phyloP scores from a whole-genome alignment of 2,329 filamentous ascomycete genomes.

The Colletotrichum karsti region DNA sequence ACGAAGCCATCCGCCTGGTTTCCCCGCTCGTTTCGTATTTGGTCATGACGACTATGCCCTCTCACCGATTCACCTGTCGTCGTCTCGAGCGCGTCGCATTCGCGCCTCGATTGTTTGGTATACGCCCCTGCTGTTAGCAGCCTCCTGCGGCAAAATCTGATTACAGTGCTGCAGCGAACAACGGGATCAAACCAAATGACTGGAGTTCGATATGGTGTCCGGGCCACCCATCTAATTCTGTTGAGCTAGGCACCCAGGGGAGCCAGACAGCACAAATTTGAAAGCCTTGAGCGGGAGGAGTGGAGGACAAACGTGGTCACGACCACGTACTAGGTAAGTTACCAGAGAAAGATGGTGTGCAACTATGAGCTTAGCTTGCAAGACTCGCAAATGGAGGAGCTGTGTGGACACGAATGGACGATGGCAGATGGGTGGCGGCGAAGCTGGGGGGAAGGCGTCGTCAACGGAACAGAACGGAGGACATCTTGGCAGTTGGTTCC shows the following conservation, averaged over 20 bases:
- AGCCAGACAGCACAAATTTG: background rate
- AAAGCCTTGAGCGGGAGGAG: background rate
- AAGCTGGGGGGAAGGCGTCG: background rate
- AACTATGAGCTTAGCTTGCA: conserved; percentile 13
- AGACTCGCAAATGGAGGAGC: background rate
- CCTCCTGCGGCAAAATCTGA: background rate
- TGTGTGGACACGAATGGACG: background rate
- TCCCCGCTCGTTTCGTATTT: conserved; percentile 17
- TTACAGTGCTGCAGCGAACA: too few species aligned
- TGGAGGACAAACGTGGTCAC: background rate
- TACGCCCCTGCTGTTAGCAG: background rate
- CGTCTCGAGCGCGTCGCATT: background rate
- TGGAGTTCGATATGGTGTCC: background rate
- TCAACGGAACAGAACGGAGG: conserved; percentile 1
- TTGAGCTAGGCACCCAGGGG: background rate
- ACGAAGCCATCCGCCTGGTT: background rate
- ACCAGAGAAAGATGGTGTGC: conserved; percentile 28
- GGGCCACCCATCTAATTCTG: background rate
- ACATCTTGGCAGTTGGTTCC: conserved; percentile 10
- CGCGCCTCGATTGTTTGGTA: background rate
- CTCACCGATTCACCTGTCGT: background rate
- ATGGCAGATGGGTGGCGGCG: background rate
- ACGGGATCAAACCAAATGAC: conserved; percentile 1
- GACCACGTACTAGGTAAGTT: background rate
- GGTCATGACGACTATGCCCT: conserved; percentile 3